These are phyloP conservation scores for Termitomyces sp. DNA, from an alignment of 768 basidiomycete genomes.

Conservation along the genomic window DNA sequence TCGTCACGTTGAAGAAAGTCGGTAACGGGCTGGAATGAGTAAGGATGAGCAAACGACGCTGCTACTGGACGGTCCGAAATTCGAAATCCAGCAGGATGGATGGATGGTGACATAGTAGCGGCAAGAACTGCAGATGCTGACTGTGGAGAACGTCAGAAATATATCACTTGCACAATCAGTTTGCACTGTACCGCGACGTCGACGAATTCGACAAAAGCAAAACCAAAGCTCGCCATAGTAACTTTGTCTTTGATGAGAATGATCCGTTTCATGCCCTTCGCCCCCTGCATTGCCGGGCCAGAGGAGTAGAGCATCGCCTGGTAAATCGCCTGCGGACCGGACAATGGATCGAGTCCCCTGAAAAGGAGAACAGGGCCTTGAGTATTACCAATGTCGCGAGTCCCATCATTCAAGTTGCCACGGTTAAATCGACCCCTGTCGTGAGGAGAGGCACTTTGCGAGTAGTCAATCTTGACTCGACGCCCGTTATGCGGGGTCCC, in stretches of 20 bases:
- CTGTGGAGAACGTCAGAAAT: conserved; percentile 31
- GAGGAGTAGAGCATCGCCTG: conserved; percentile 80
- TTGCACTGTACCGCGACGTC: conserved; percentile 61
- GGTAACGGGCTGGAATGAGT: conserved; percentile 80
- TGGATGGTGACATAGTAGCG: conserved; percentile 78
- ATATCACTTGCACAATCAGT: background rate
- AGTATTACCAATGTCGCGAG: conserved; percentile 88
- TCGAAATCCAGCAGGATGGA: conserved; percentile 91
- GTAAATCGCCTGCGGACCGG: conserved; percentile 82
- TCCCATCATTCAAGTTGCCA: conserved; percentile 84
- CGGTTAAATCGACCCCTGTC: conserved; percentile 55
- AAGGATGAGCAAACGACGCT: conserved; percentile 87
- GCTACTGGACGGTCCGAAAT: conserved; percentile 88
- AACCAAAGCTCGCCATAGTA: conserved; percentile 86
- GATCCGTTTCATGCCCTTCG: conserved; percentile 83
- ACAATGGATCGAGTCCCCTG: conserved; percentile 84
- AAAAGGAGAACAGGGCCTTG: conserved; percentile 82
- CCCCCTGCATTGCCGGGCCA: conserved; percentile 71
- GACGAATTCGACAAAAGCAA: conserved; percentile 90
- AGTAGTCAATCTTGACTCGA: conserved; percentile 93
- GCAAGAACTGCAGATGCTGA: conserved; percentile 79
- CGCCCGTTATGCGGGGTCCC: conserved; percentile 72
- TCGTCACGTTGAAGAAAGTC: conserved; percentile 76
- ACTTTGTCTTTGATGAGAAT: conserved; percentile 86
- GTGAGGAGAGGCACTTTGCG: conserved; percentile 74